Conservation (phyloP, 2,329 filamentous ascomycete genomes). For the Zymoseptoria tritici region DNA sequence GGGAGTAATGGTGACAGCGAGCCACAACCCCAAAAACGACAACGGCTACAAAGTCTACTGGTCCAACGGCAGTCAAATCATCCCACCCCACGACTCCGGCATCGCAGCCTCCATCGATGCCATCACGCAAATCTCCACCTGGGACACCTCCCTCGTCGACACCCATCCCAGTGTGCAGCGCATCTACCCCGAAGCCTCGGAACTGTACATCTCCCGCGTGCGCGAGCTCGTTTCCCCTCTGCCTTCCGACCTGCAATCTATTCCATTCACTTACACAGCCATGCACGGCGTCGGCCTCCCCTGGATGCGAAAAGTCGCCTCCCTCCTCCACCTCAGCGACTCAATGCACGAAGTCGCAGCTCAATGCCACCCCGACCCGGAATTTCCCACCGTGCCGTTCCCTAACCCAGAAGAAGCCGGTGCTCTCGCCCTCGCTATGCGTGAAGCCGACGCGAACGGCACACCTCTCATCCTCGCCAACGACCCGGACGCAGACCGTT, state of each 20-base stretch:
- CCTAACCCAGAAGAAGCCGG: constrained; percentile 60
- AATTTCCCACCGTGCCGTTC: constrained; percentile 58
- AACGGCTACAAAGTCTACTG: constrained; percentile 65
- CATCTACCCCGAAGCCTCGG: constrained; percentile 34
- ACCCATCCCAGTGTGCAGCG: constrained; percentile 35
- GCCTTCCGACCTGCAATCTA: constrained; percentile 12
- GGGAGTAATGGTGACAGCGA: constrained; percentile 60
- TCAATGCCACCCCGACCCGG: constrained; percentile 53
- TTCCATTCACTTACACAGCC: constrained; percentile 48
- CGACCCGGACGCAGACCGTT: constrained; percentile 59
- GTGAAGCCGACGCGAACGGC: constrained; percentile 44
- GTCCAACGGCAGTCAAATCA: constrained; percentile 58
- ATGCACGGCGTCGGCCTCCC: constrained; percentile 50
- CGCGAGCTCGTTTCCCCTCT: constrained; percentile 21
- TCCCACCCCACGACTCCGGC: constrained; percentile 52
- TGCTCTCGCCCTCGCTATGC: constrained; percentile 52
- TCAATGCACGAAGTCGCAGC: constrained; percentile 41
- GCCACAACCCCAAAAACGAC: constrained; percentile 57
- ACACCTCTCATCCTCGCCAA: constrained; percentile 52
- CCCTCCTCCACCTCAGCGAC: constrained; percentile 23
- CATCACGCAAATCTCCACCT: constrained; percentile 47
- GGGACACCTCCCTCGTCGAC: constrained; percentile 40
- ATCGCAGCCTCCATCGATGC: constrained; percentile 51
- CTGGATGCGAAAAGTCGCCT: constrained; percentile 40
- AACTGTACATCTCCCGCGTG: constrained; percentile 35